Base-by-base conservation (phyloP, 352 stramenopile species). In the Stramenopiles sp. region DNA sequence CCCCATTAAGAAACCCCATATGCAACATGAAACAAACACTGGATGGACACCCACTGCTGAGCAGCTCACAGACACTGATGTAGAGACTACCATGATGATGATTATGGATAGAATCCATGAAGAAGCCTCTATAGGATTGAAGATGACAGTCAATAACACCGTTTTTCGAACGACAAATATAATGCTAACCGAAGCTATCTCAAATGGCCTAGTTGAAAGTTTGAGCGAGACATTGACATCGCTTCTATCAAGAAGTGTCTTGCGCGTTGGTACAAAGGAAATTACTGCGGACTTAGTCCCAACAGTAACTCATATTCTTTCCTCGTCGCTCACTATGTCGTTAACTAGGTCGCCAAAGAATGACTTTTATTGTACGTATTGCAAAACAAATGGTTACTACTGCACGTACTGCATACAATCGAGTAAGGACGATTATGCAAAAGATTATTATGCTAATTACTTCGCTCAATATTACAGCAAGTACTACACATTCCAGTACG, bases 381-480 rank as follows among this genome's bases (percentile, higher is more conserved):
- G 71, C 71, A 4, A 33, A 31, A 78, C 4, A 33, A 14, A 14
- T 31, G 4, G 31, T 33, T 33, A 14, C 8, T 78, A 78, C 22
- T 78, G 71, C 22, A 78, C 30, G 8, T 78, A 33, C 8, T 78
- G 71, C 14, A 33, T 14, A 33, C 4, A 4, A 14, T 4, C 71
- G 22, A 78, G 30, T 33, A 78, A 78, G 14, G 71, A 33, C 4
- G 71, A 78, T 78, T 78, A 78, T 14, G 71, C 4, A 78, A 78
- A 78, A 78, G 71, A 4, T 78, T 78, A 78, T 14, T 78, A 78
- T 78, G 30, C 71, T 14, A 78, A 14, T 33, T 78, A 78, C 71
- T 78, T 14, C 22, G 71, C 71, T 14, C 4, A 4, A 78, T 78
- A 78, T 33, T 78, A 78, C 22, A 78, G 71, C 71, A 78, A 78